Evolutionary conservation across 1,284 basidiomycete species (phyloP).

Genomic region (Tylopilus sp.): DNA sequence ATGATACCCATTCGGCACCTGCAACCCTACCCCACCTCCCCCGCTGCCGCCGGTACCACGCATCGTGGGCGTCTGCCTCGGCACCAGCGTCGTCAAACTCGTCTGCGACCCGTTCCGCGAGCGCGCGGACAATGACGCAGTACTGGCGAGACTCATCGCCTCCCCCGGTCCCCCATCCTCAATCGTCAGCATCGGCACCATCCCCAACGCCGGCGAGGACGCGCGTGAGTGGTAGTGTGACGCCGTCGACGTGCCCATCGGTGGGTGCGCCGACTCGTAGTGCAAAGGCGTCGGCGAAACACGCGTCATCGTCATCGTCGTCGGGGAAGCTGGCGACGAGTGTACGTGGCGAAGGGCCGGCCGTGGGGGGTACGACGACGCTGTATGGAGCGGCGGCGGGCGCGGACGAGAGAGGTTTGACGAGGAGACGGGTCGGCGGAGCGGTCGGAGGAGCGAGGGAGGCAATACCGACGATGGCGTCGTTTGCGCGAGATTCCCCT

Average conservation of each 20-base stretch:
- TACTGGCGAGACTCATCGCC: constrained; percentile 3
- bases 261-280: constrained; percentile 22
- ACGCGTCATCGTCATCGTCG: constrained; percentile 5
- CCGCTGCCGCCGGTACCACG: constrained; percentile 34
- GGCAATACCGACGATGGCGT: constrained; percentile 33
- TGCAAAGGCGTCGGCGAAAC: constrained; percentile 11
- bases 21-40: constrained; percentile 26
- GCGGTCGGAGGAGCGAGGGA: constrained; percentile 35
- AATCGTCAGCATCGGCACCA: constrained; percentile 12
- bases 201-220: constrained; percentile 39
- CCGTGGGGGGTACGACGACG: constrained; percentile 21
- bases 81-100: constrained; percentile 50
- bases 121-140: constrained; percentile 37
- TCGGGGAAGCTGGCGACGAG: constrained; percentile 25
- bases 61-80: constrained; percentile 43
- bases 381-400: constrained; percentile 27
- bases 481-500: constrained; percentile 41
- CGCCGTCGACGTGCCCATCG: constrained; percentile 27
- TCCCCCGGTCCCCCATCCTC: constrained; percentile 23
- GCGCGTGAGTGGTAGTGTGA: constrained; percentile 33
- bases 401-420: constrained; percentile 30
- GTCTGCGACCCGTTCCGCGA: constrained; percentile 65
- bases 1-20: constrained; percentile 18
- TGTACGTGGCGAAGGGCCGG: constrained; percentile 22
- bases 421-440: constrained; percentile 38